These are phyloP conservation scores for Penicillium chermesinum DNA, from an alignment of 495 filamentous ascomycete genomes.

Conservation along the genomic window DNA sequence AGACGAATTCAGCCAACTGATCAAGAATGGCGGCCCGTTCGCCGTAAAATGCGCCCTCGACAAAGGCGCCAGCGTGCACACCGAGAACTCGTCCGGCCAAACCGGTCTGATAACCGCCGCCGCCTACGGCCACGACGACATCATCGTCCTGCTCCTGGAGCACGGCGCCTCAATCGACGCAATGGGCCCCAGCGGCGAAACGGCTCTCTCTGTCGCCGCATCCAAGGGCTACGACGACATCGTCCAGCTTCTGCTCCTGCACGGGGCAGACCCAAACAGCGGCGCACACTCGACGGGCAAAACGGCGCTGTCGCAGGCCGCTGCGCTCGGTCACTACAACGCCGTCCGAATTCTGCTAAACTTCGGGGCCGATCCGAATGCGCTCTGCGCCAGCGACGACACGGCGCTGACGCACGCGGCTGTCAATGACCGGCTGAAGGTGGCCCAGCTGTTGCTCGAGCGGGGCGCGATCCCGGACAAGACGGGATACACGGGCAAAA, in stretches of 20 bases:
- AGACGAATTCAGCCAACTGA: constrained; percentile 7
- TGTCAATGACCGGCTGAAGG: constrained; percentile 26
- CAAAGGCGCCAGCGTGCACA: constrained; percentile 35
- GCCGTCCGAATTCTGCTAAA: constrained; percentile 36
- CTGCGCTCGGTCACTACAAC: constrained; percentile 26
- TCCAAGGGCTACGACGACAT: constrained; percentile 26
- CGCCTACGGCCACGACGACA: constrained; percentile 11
- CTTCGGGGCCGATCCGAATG: constrained; percentile 37
- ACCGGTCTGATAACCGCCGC: constrained; percentile 35
- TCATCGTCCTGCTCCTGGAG: constrained; percentile 24
- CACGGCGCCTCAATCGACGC: constrained; percentile 21
- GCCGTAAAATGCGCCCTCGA: constrained; percentile 16
- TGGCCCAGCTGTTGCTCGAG: constrained; percentile 33
- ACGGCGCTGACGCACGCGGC: constrained; percentile 40
- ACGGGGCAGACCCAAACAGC: constrained; percentile 20
- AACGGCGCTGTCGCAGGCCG: constrained; percentile 24
- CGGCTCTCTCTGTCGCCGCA: constrained; percentile 32
- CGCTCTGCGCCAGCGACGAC: constrained; percentile 24
- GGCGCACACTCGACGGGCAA: constrained; percentile 1
- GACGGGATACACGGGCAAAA: constrained; percentile 4
- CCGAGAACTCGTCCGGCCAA: constrained; percentile 23
- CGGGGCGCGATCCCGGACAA: constrained; percentile 27
- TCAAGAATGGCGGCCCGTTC: constrained; percentile 4
- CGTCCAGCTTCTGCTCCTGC: constrained; percentile 23
- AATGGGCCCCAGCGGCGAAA: constrained; percentile 13